Evolutionary conservation across 208 protist species (phyloP).

Genomic region (Trypanosoma congolense): DNA sequence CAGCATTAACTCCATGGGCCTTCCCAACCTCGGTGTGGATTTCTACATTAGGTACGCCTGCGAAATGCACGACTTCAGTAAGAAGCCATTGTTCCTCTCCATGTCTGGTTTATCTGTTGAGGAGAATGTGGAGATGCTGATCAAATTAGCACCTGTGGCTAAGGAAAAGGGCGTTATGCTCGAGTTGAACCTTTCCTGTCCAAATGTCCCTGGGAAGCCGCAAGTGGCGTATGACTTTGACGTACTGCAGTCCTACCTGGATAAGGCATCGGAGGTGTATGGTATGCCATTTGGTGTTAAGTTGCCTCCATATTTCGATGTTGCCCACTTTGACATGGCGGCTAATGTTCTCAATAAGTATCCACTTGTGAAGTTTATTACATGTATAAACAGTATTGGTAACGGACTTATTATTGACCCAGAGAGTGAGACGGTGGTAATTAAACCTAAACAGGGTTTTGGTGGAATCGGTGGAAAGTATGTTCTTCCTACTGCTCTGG

Average conservation of each 20-base stretch:
- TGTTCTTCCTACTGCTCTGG: slow-evolving; percentile 83
- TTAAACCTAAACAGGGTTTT: slow-evolving; percentile 85
- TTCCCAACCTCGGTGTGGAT: slow-evolving; percentile 82
- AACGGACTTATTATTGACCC: slow-evolving; percentile 84
- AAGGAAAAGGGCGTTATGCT: slow-evolving; percentile 59
- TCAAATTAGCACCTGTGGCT: slow-evolving; percentile 39
- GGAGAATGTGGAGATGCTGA: slow-evolving; percentile 75
- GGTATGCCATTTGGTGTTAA: slow-evolving; percentile 82
- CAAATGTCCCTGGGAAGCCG: slow-evolving; percentile 86
- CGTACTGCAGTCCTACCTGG: slow-evolving; percentile 59
- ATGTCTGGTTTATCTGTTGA: slow-evolving; percentile 74
- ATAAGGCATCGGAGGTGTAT: slow-evolving; percentile 54
- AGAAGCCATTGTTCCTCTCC: slow-evolving; percentile 83
- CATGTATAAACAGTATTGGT: slow-evolving; percentile 86
- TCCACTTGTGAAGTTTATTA: slow-evolving; percentile 75
- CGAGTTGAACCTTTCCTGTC: slow-evolving; percentile 87
- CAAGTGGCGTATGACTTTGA: slow-evolving; percentile 88
- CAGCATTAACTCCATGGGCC: slow-evolving; percentile 87
- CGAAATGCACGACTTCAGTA: slow-evolving; percentile 32
- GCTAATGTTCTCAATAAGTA: slow-evolving; percentile 80
- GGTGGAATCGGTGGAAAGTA: slow-evolving; percentile 79
- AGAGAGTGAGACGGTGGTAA: slow-evolving; percentile 77
- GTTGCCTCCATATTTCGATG: slow-evolving; percentile 89
- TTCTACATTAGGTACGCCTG: slow-evolving; percentile 54
- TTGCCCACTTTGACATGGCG: slow-evolving; percentile 83